Evolutionary conservation across 192 early-diverging fungal species (phyloP).

Genomic region (Coemansia sp.): DNA sequence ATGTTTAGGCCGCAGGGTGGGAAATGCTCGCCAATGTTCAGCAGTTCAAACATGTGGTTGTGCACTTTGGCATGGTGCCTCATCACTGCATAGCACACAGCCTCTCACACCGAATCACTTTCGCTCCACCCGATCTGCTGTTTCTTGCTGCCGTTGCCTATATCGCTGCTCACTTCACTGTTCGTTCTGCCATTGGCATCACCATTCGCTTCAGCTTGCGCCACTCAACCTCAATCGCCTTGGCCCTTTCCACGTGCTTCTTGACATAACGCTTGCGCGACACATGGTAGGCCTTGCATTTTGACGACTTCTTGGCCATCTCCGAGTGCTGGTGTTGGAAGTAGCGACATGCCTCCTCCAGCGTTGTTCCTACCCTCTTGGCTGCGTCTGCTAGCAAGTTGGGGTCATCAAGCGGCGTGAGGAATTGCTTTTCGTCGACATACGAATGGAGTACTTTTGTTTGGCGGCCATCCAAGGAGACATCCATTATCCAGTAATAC

Average conservation of each 20-base stretch:
- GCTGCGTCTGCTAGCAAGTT: conserved; percentile 17
- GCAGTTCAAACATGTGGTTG: conserved; percentile 16
- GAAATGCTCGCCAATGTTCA: conserved; percentile 7
- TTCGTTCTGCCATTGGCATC: too few species aligned
- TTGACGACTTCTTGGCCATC: background rate
- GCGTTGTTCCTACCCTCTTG: conserved; percentile 15
- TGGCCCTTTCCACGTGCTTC: background rate
- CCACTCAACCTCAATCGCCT: background rate
- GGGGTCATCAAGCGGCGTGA: conserved; percentile 23
- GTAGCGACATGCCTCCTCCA: conserved; percentile 27
- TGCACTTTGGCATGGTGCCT: conserved; percentile 27
- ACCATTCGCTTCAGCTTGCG: too few species aligned
- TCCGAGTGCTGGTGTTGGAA: conserved; percentile 19
- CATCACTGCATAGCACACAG: conserved; percentile 22
- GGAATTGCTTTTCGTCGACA: background rate
- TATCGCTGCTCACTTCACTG: background rate
- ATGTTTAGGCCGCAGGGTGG: conserved; percentile 1
- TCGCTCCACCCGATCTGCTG: conserved; percentile 17
- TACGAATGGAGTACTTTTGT: conserved; percentile 12
- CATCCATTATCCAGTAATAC: conserved; percentile 21
- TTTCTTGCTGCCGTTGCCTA: background rate
- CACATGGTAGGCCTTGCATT: too few species aligned
- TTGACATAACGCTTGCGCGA: background rate
- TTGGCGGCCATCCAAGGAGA: conserved; percentile 3
- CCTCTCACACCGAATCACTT: conserved; percentile 7